A percentile compares a stretch with the other conserved stretches of the same genome.
Evolutionary conservation across 768 basidiomycete species (phyloP).

Genomic region (Atractiella rhizophila): DNA sequence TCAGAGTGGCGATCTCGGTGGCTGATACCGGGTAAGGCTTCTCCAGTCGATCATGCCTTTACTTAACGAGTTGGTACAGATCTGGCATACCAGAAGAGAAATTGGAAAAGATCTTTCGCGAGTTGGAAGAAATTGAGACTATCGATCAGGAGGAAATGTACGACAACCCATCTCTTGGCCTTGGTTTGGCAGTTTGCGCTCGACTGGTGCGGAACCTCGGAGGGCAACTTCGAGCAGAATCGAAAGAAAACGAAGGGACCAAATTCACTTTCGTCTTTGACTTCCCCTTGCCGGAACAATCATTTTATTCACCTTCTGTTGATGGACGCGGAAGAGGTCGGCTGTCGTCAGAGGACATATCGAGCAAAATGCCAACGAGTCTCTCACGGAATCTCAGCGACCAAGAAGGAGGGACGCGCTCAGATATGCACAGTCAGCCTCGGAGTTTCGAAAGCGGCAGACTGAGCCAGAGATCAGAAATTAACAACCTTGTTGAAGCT

Average conservation of each 20-base stretch:
- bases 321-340: no score
- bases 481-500: no score
- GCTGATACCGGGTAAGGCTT: no score
- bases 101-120: conserved; percentile 50
- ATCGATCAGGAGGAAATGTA: conserved; percentile 5
- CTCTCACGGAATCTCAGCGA: not conserved
- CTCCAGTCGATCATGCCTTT: not conserved
- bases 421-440: no score
- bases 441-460: no score
- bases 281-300: conserved; percentile 27
- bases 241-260: conserved; percentile 38
- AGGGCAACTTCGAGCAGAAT: conserved; percentile 55
- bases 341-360: not conserved
- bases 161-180: conserved; percentile 23
- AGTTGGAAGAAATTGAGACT: conserved; percentile 53
- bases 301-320: not conserved
- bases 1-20: no score
- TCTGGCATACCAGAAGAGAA: conserved; percentile 41
- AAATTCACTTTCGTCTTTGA: conserved; percentile 48
- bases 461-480: no score
- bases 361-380: not conserved
- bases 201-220: conserved; percentile 53
- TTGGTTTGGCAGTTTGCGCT: conserved; percentile 56
- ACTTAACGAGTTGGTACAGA: no score
- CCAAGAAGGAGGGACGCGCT: not conserved